phyloP scores from a whole-genome alignment of 495 filamentous ascomycete genomes.

The Penicillium steckii region DNA sequence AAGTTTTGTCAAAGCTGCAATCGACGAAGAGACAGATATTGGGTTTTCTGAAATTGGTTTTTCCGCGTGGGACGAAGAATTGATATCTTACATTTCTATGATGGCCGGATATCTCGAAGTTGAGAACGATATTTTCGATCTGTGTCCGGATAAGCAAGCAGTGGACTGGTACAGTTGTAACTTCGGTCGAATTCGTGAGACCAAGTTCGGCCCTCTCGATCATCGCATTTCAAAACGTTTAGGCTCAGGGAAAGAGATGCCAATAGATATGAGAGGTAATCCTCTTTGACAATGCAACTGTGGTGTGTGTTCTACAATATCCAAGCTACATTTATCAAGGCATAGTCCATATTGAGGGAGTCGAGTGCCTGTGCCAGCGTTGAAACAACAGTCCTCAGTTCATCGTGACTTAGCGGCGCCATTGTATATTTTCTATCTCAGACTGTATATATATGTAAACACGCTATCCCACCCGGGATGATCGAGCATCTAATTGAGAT shows the following conservation, averaged over 20 bases:
- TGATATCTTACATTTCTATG: too few relatives aligned
- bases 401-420: too few relatives aligned
- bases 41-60: slow-evolving; percentile 12
- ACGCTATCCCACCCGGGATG: too few relatives aligned
- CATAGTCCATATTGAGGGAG: too few relatives aligned
- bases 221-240: slow-evolving; percentile 21
- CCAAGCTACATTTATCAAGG: too few relatives aligned
- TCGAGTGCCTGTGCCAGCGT: too few relatives aligned
- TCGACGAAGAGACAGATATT: slow-evolving; percentile 12
- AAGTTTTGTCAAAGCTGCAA: slow-evolving; percentile 17
- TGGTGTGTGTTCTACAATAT: too few relatives aligned
- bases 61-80: slow-evolving; percentile 8
- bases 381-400: too few relatives aligned
- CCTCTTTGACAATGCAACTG: slow-evolving; percentile 15
- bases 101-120: slow-evolving; percentile 23
- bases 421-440: too few relatives aligned
- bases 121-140: slow-evolving; percentile 21
- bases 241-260: slow-evolving; percentile 20
- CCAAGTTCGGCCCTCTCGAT: slow-evolving; percentile 15
- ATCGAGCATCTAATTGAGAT: too few relatives aligned
- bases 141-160: slow-evolving; percentile 17
- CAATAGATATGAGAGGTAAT: slow-evolving; percentile 20
- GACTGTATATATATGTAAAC: too few relatives aligned
- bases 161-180: slow-evolving; percentile 18
- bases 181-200: slow-evolving; percentile 1